A percentile compares a stretch with the other conserved stretches of the same genome.
These are phyloP conservation scores for Yamadazyma jaroonii DNA, from an alignment of 1,139 yeast genomes.

Conservation along the genomic window DNA sequence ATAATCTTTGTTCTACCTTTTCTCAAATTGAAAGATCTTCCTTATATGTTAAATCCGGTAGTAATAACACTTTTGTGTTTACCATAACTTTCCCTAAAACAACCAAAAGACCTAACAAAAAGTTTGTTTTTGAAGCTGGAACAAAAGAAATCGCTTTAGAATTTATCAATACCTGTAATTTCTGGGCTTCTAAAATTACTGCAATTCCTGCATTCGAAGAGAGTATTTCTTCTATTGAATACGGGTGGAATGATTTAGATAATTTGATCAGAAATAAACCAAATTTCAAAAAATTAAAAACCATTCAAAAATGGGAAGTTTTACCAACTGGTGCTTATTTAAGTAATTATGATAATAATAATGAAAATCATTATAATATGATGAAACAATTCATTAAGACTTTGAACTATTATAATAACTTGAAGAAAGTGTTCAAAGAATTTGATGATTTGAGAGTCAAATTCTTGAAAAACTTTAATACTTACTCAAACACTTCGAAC, in stretches of 20 bases:
- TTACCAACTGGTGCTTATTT: slow-evolving; percentile 43
- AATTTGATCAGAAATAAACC: slow-evolving; percentile 27
- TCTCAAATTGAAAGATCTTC: slow-evolving; percentile 38
- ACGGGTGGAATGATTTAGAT: slow-evolving; percentile 71
- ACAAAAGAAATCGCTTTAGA: slow-evolving; percentile 67
- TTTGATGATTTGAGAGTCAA: slow-evolving; percentile 30
- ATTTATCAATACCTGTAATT: slow-evolving; percentile 76
- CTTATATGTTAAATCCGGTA: slow-evolving; percentile 7
- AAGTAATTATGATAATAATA: slow-evolving; percentile 27
- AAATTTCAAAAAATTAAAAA: slow-evolving; percentile 34
- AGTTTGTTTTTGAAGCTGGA: slow-evolving; percentile 55
- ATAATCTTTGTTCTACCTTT: slow-evolving; percentile 48
- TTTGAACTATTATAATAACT: slow-evolving; percentile 40
- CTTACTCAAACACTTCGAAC: slow-evolving; percentile 30
- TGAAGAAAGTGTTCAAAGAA: slow-evolving; percentile 36
- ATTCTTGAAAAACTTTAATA: slow-evolving; percentile 29
- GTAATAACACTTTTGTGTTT: slow-evolving; percentile 20
- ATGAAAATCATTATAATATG: slow-evolving; percentile 39
- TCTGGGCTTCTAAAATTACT: slow-evolving; percentile 86
- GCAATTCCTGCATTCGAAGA: slow-evolving; percentile 67
- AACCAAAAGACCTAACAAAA: slow-evolving; percentile 32
- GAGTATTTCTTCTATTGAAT: slow-evolving; percentile 71
- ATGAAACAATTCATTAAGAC: slow-evolving; percentile 48
- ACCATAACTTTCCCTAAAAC: slow-evolving; percentile 40
- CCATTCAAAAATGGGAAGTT: slow-evolving; percentile 41